Conservation (phyloP, 345 rosid genomes). For the Gossypium rotundifolium region DNA sequence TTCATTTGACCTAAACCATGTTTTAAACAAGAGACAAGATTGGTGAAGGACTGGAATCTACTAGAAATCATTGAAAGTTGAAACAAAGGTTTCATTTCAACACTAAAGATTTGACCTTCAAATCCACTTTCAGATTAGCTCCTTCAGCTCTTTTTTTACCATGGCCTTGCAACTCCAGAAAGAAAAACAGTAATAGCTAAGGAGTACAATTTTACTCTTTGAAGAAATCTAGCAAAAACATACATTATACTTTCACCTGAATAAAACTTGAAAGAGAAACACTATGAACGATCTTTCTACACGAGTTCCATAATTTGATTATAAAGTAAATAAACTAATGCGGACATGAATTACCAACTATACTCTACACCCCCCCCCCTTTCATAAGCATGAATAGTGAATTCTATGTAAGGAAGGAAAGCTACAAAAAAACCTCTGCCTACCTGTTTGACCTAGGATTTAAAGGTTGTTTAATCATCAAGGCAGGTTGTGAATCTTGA, state of each 20-base stretch:
- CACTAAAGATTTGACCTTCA: neutral
- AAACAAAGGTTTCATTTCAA: neutral
- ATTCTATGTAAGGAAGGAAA: neutral
- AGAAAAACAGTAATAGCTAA: neutral
- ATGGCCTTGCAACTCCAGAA: neutral
- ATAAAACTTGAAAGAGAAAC: neutral
- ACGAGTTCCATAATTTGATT: neutral
- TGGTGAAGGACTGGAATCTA: neutral
- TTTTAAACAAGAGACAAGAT: neutral
- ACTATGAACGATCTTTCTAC: neutral
- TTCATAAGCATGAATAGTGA: neutral
- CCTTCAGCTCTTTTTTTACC: neutral
- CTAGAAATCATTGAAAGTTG: neutral
- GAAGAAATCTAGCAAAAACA: neutral
- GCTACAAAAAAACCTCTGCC: neutral
- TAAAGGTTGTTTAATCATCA: slow-evolving; percentile 41
- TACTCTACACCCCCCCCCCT: neutral
- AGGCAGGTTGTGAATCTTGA: slow-evolving; percentile 31
- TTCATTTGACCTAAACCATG: neutral
- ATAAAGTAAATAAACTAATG: neutral
- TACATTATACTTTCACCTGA: neutral
- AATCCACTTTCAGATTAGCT: neutral
- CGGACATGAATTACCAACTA: neutral
- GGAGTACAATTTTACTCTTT: neutral
- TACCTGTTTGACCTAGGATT: slow-evolving; percentile 57